phyloP scores from a whole-genome alignment of 306 rosid species.

The Malus domestica region ASM211411v1 NC_041793.1:45416501-45417000 shows the following conservation, averaged over 20 bases:
- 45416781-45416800: background rate
- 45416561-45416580: constrained; percentile 18
- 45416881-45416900: too few relatives aligned
- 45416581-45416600: constrained; percentile 27
- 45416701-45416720: background rate
- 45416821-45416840: background rate
- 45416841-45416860: background rate
- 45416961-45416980: background rate
- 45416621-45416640: background rate
- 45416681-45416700: background rate
- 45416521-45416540: background rate
- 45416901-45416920: background rate
- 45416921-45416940: background rate
- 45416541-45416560: constrained; percentile 39
- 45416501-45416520: background rate
- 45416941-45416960: background rate
- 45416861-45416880: background rate
- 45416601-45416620: background rate
- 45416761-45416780: background rate
- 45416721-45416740: background rate
- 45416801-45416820: background rate
- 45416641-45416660: background rate
- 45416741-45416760: too few relatives aligned
- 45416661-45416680: background rate
- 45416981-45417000: background rate